Base-by-base conservation (phyloP, 2,329 filamentous ascomycete species). In the Botrytis fragariae region DNA sequence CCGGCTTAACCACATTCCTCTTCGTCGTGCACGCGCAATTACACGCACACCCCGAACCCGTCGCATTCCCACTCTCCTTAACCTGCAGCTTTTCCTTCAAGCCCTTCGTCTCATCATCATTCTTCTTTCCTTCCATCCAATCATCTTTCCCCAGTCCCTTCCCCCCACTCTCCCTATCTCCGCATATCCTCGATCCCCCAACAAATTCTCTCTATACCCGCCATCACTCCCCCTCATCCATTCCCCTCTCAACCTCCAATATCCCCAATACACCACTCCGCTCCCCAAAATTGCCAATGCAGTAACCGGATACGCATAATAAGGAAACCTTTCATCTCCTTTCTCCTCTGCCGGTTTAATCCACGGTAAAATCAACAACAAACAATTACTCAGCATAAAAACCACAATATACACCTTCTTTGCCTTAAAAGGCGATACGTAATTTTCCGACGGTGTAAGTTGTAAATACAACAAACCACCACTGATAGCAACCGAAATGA, bases 91-190 rank as follows among this genome's bases (percentile, higher is more conserved):
- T 54, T 0, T n/a, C 25, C 2, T 5, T 3, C 25, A 54, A n/a
- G 7, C 0, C 2, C 25, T 54, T 0, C 0, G 1, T 12, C 12
- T 0, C 25, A 54, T 0, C 14, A 54, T 51, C 48, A n/a, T n/a
- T 5, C 25, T 12, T n/a, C 5, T n/a, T 54, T 54, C 12, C 48
- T 5, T 54, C 25, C 12, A 12, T 54, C 48, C 48, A 54, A 16
- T 54, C 4, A 54, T 54, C 2, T 54, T n/a, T 16, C 12, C 5
- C 25, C 48, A n/a, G 25, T 16, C 12, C 20, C 5, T 54, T 54
- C 14, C 2, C 25, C 25, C 48, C 5, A 7, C 48, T n/a, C 12
- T 54, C 25, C 48, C 25, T n/a, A n/a, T 54, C 2, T n/a, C 48
- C 48, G 3, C 48, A 54, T 54, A n/a, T n/a, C 48, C 25, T 54